These are phyloP conservation scores for Entomortierella beljakovae DNA, from an alignment of 192 early-diverging fungal species.

Conservation along the genomic window DNA sequence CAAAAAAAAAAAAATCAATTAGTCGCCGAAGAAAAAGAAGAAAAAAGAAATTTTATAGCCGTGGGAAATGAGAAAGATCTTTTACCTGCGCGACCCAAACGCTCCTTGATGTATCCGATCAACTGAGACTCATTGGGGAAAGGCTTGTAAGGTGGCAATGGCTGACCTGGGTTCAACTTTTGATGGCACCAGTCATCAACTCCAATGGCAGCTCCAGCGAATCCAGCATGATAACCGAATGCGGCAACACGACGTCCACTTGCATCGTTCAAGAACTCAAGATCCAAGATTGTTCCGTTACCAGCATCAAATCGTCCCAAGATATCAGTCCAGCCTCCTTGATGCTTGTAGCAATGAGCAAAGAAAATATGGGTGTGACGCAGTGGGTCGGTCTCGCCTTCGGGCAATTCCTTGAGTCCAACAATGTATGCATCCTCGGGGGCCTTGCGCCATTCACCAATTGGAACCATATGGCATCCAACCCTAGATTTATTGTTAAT, in stretches of 20 bases:
- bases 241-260: constrained; percentile 93
- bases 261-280: constrained; percentile 93
- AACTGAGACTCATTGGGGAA: constrained; percentile 88
- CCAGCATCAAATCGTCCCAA: constrained; percentile 87
- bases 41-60: not conserved
- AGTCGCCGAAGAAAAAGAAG: no score
- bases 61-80: constrained; percentile 1
- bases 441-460: constrained; percentile 88
- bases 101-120: constrained; percentile 75
- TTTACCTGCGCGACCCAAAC: constrained; percentile 69
- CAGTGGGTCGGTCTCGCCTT: constrained; percentile 90
- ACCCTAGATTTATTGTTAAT: no score
- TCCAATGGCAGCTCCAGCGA: constrained; percentile 93
- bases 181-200: constrained; percentile 94
- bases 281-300: constrained; percentile 88
- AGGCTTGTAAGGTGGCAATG: constrained; percentile 82
- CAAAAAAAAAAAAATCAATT: constrained; percentile 7
- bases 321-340: constrained; percentile 94
- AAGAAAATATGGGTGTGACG: constrained; percentile 97
- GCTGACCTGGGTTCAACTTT: constrained; percentile 61
- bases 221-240: constrained; percentile 97
- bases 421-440: constrained; percentile 94
- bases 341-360: constrained; percentile 98
- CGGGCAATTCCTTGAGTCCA: constrained; percentile 97
- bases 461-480: constrained; percentile 83